Evolutionary conservation across 148 eudicot genomes (phyloP).

Genomic region (Gaultheria prostrata): DNA sequence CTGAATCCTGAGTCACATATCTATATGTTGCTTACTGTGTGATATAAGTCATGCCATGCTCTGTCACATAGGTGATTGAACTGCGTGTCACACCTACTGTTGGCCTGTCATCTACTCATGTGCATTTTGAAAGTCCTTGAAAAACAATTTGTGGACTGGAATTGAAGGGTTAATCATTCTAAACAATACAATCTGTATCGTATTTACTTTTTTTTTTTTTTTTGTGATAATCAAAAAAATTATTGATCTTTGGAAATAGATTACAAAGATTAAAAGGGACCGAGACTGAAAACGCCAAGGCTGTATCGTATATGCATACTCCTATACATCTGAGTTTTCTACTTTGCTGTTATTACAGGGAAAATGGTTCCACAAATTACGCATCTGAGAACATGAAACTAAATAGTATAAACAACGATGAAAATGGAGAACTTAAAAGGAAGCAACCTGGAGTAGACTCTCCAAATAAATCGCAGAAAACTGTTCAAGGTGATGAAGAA

Average conservation of each 20-base stretch:
- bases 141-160: background rate
- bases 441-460: constrained; percentile 9
- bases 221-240: no score
- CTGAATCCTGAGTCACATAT: background rate
- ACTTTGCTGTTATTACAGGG: constrained; percentile 31
- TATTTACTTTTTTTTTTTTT: no score
- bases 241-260: no score
- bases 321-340: background rate
- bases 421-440: constrained; percentile 9
- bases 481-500: constrained; percentile 29
- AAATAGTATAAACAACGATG: constrained; percentile 19
- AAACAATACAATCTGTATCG: background rate
- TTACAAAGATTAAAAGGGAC: no score
- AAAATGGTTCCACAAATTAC: constrained; percentile 24
- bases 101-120: background rate
- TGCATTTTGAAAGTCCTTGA: background rate
- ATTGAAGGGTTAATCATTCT: background rate
- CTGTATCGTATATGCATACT: no score
- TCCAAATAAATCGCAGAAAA: constrained; percentile 45
- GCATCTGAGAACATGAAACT: constrained; percentile 22
- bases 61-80: background rate
- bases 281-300: no score
- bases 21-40: background rate
- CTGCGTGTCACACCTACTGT: background rate
- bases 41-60: background rate